Evolutionary conservation across 1,139 yeast species (phyloP).

Genomic region (Pichia sp.): DNA sequence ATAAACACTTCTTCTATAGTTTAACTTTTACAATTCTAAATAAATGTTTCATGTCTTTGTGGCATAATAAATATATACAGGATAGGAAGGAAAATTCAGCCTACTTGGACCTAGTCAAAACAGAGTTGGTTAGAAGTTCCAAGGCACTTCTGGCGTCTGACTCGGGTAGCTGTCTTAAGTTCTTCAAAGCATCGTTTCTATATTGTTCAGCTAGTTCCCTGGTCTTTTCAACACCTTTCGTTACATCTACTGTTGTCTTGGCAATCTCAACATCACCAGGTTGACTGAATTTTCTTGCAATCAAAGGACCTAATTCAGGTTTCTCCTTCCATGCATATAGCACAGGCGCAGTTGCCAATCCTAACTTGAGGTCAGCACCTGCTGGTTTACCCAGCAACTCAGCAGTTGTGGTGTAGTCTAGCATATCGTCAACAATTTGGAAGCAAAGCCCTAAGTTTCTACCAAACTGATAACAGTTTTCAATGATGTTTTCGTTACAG

Average conservation of each 20-base stretch:
- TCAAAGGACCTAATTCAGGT: conserved; percentile 79
- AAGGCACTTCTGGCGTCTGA: conserved; percentile 87
- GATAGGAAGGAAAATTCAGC: background rate
- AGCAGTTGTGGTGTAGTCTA: conserved; percentile 86
- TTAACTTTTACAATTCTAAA: background rate
- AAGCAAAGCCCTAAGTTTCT: conserved; percentile 90
- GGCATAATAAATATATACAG: background rate
- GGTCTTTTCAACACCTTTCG: conserved; percentile 75
- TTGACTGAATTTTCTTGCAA: conserved; percentile 72
- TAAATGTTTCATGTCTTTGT: background rate
- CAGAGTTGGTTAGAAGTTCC: conserved; percentile 76
- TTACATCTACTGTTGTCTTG: conserved; percentile 62
- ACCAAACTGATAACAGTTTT: conserved; percentile 86
- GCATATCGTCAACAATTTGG: conserved; percentile 93
- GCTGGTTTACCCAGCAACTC: conserved; percentile 88
- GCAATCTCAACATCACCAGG: conserved; percentile 85
- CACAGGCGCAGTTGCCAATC: conserved; percentile 96
- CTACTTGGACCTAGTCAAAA: conserved; percentile 56
- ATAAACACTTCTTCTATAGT: background rate
- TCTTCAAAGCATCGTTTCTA: conserved; percentile 68
- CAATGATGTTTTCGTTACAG: conserved; percentile 66
- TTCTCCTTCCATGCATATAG: conserved; percentile 88
- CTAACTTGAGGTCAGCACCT: conserved; percentile 89
- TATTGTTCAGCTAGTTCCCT: conserved; percentile 71
- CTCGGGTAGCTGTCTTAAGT: conserved; percentile 72